Base-by-base conservation (phyloP, 129 eudicot genomes). In the Deinandra increscens region DNA sequence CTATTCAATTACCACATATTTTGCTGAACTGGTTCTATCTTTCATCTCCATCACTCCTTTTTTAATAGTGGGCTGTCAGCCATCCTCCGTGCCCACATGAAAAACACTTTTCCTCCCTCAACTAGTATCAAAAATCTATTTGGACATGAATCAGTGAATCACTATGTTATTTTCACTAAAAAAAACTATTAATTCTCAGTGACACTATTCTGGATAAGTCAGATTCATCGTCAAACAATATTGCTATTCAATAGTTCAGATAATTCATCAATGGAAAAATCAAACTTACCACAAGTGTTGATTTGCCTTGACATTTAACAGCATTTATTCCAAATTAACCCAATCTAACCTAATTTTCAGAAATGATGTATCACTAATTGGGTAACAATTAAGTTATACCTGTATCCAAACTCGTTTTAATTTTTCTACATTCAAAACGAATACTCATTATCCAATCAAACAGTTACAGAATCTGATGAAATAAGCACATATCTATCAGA, bases 51-150 rank as follows among this genome's bases (percentile, higher is more conserved):
- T 46, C 71, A 68, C 61, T 31, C 15, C 39, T 60, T 67, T 31
- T 67, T 7, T 11, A 46, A 36, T 33, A 49, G 72, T 67, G 60
- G 72, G 9, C 59, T 15, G 72, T 50, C 41, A 45, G 72, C 59
- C 51, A 26, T 36, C 17, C 4, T 68, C 17, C 17, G n/a, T 36
- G 50, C 12, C n/a, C 50, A 69, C 9, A 38, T 53, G 37, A 18
- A 19, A 0, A 5, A 29, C 39, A 12, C 12, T 23, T 56, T 49
- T 56, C 12, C 31, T 8, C 15, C 19, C 38, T 2, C 38, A 20
- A 19, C 17, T 13, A 23, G 13, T 13, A 12, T 11, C 17, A 56
- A 56, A 56, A 11, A 56, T 26, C 63, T 56, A 56, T 4, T 2
- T 56, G 38, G 63, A 56, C 9, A n/a, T n/a, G n/a, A n/a, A n/a